Conservation (phyloP, 805 yeast species). For the Wickerhamiella occidentalis region DNA sequence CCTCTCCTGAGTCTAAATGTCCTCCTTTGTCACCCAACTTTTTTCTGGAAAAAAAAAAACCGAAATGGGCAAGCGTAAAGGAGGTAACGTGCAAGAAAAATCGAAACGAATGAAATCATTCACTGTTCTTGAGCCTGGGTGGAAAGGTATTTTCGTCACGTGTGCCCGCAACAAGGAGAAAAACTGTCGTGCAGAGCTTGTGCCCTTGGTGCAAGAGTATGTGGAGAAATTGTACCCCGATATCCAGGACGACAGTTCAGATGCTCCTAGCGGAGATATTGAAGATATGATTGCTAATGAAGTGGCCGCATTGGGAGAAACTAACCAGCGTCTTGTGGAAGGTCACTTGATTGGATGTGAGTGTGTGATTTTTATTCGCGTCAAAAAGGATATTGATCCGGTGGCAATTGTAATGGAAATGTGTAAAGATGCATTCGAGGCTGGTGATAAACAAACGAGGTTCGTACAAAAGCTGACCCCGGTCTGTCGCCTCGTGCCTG, state of each 20-base stretch:
- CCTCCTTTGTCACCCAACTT: background rate
- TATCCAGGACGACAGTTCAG: constrained; percentile 30
- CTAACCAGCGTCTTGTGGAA: constrained; percentile 21
- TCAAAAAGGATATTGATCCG: constrained; percentile 69
- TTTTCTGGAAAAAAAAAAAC: too few relatives aligned
- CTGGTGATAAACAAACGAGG: constrained; percentile 44
- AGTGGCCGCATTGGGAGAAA: constrained; percentile 40
- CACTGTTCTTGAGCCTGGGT: constrained; percentile 55
- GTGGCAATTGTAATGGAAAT: constrained; percentile 52
- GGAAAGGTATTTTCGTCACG: constrained; percentile 80
- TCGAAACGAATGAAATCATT: constrained; percentile 8
- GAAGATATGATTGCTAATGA: constrained; percentile 71
- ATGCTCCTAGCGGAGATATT: constrained; percentile 34
- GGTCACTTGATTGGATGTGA: constrained; percentile 27
- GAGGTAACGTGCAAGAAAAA: background rate
- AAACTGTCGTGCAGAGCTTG: constrained; percentile 20
- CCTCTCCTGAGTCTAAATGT: background rate
- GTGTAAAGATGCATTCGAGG: constrained; percentile 46
- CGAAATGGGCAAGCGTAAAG: constrained; percentile 9
- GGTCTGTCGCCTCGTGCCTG: constrained; percentile 58
- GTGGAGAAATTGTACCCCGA: constrained; percentile 28
- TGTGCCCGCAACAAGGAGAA: constrained; percentile 69
- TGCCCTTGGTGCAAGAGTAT: constrained; percentile 18
- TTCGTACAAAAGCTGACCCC: constrained; percentile 75
- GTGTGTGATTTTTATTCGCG: constrained; percentile 65